phyloP scores from a whole-genome alignment of 306 rosid species.

The Amphicarpaea edgeworthii region DNA sequence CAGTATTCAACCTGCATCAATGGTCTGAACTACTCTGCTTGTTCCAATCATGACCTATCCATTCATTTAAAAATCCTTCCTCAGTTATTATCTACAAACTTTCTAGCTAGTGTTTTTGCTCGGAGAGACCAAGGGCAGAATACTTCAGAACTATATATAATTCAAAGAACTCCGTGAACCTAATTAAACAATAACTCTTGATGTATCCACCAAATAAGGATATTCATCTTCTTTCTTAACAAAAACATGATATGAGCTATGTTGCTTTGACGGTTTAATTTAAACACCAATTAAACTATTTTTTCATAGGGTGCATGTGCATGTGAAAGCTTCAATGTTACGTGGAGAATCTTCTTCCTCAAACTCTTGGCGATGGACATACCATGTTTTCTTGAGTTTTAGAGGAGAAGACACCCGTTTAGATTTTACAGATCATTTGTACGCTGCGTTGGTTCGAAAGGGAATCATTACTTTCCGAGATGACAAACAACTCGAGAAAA shows the following conservation, averaged over 20 bases:
- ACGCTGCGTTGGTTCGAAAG: neutral
- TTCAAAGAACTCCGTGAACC: no score
- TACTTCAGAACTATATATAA: no score
- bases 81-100: neutral
- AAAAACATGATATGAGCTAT: neutral
- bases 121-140: neutral
- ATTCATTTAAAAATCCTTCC: neutral
- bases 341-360: neutral
- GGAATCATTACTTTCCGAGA: constrained; percentile 21
- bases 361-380: neutral
- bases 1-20: neutral
- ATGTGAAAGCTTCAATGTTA: neutral
- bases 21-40: neutral
- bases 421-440: neutral
- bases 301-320: no score
- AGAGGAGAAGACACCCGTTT: neutral
- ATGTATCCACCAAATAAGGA: neutral
- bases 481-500: constrained; percentile 10
- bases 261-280: neutral
- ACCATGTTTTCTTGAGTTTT: constrained; percentile 7
- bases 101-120: neutral
- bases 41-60: neutral
- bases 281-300: neutral
- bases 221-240: neutral
- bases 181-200: no score